Conservation (phyloP, 495 filamentous ascomycete genomes). For the Penicillium silybi region DNA sequence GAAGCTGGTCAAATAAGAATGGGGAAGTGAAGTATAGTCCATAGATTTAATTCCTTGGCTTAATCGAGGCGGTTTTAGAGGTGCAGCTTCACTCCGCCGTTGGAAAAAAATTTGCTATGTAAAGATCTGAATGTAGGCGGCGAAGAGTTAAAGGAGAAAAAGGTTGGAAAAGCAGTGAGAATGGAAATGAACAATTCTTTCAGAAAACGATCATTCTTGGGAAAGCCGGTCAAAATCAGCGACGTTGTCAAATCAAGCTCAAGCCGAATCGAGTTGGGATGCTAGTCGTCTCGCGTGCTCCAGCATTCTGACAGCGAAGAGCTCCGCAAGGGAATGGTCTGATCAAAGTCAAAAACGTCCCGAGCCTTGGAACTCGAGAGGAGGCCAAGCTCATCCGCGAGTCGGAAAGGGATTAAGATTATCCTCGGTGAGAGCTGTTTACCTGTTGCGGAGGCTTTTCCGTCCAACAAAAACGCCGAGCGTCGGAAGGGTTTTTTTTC, state of each 20-base stretch:
- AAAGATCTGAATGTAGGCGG: too few species aligned
- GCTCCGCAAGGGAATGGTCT: background rate
- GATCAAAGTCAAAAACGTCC: background rate
- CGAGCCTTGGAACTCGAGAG: background rate
- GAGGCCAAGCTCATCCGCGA: background rate
- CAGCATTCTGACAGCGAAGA: background rate
- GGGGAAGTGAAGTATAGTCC: background rate
- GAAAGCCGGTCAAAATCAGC: background rate
- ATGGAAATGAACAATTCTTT: background rate
- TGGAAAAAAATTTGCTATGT: too few species aligned
- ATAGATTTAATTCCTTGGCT: background rate
- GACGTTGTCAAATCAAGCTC: background rate
- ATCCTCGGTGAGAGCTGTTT: constrained; percentile 20
- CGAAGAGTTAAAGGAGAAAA: background rate
- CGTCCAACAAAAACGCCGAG: constrained; percentile 9
- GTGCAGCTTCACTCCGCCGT: background rate
- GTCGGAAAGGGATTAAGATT: constrained; percentile 5
- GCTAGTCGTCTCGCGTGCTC: background rate
- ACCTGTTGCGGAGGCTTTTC: constrained; percentile 9
- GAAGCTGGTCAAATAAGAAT: background rate
- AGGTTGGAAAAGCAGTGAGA: background rate
- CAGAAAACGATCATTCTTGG: background rate
- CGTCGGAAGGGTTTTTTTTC: constrained; percentile 17
- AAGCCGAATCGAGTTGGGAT: background rate
- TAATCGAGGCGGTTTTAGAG: background rate